Conservation (phyloP, 2,329 filamentous ascomycete genomes). For the Hypoxylon sp. region DNA sequence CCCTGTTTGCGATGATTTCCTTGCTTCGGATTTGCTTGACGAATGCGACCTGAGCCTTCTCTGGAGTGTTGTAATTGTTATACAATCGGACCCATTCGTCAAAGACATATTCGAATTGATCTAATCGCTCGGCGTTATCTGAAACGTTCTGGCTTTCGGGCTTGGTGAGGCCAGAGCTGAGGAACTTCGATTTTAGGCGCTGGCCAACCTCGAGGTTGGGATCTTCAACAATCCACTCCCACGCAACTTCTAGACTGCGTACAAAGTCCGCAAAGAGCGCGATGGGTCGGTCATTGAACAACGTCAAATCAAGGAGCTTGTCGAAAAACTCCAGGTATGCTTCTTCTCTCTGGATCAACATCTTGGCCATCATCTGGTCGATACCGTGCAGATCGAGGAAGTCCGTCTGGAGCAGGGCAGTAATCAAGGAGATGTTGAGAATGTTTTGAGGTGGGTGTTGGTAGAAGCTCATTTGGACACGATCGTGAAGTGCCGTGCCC, state of each 20-base stretch:
- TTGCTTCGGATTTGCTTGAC: slow-evolving; percentile 85
- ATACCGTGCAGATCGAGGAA: slow-evolving; percentile 75
- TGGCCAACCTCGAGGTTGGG: slow-evolving; percentile 74
- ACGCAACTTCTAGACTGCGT: slow-evolving; percentile 83
- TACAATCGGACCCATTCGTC: slow-evolving; percentile 92
- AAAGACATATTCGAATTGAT: slow-evolving; percentile 95
- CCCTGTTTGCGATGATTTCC: slow-evolving; percentile 78
- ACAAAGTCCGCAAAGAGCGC: slow-evolving; percentile 90
- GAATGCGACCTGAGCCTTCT: slow-evolving; percentile 81
- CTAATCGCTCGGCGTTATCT: slow-evolving; percentile 72
- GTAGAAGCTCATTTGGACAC: slow-evolving; percentile 70
- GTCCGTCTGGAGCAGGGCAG: slow-evolving; percentile 71
- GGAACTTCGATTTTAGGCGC: slow-evolving; percentile 76
- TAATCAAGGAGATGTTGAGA: slow-evolving; percentile 70
- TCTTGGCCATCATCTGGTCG: slow-evolving; percentile 80
- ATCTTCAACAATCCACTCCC: slow-evolving; percentile 84
- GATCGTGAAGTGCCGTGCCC: slow-evolving; percentile 67
- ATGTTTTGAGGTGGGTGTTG: slow-evolving; percentile 70
- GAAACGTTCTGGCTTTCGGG: slow-evolving; percentile 67
- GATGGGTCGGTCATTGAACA: slow-evolving; percentile 83
- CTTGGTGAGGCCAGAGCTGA: slow-evolving; percentile 59
- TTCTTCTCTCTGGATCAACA: slow-evolving; percentile 78
- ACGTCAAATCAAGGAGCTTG: slow-evolving; percentile 81
- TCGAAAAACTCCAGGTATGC: slow-evolving; percentile 84
- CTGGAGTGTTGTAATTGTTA: slow-evolving; percentile 81